A percentile compares a stretch with the other conserved stretches of the same genome.
Evolutionary conservation across 495 filamentous ascomycete genomes (phyloP).

Genomic region (Xylona heveae): DNA sequence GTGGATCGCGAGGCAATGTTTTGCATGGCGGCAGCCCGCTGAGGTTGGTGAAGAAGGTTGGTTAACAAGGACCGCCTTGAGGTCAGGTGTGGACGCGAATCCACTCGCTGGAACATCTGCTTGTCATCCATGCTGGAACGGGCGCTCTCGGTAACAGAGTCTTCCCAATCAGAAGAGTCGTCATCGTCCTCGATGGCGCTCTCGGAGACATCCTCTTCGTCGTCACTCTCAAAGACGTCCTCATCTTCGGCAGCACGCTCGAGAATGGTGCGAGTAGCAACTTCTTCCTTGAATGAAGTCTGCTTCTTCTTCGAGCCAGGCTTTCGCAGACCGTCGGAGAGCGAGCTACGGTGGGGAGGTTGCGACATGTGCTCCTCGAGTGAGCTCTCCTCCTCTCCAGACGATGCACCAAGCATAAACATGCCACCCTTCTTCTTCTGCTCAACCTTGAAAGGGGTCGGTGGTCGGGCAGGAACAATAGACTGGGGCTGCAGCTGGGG

Average conservation of each 20-base stretch:
- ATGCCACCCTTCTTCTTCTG: constrained; percentile 40
- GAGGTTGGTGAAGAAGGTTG: constrained; percentile 61
- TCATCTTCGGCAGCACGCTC: constrained; percentile 20
- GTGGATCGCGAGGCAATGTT: constrained; percentile 56
- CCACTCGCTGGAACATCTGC: constrained; percentile 68
- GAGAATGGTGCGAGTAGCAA: constrained; percentile 38
- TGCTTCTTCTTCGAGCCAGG: constrained; percentile 42
- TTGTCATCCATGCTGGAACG: constrained; percentile 62
- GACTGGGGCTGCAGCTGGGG: constrained; percentile 26
- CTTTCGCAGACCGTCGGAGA: constrained; percentile 29
- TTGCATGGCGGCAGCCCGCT: constrained; percentile 41
- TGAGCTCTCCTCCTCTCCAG: constrained; percentile 61
- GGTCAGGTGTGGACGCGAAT: constrained; percentile 66
- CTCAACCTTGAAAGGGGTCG: constrained; percentile 22
- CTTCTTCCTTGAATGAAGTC: constrained; percentile 65
- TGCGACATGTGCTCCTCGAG: constrained; percentile 44
- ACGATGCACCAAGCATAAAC: constrained; percentile 68
- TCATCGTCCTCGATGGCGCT: constrained; percentile 64
- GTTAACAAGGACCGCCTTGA: constrained; percentile 80
- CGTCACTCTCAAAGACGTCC: constrained; percentile 6
- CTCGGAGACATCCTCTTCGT: constrained; percentile 37
- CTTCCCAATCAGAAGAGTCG: constrained; percentile 60
- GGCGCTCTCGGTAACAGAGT: constrained; percentile 73
- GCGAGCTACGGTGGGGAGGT: constrained; percentile 23
- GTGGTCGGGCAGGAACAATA: constrained; percentile 22